phyloP scores from a whole-genome alignment of 768 basidiomycete genomes.

The Punctularia strigosozonata region DNA sequence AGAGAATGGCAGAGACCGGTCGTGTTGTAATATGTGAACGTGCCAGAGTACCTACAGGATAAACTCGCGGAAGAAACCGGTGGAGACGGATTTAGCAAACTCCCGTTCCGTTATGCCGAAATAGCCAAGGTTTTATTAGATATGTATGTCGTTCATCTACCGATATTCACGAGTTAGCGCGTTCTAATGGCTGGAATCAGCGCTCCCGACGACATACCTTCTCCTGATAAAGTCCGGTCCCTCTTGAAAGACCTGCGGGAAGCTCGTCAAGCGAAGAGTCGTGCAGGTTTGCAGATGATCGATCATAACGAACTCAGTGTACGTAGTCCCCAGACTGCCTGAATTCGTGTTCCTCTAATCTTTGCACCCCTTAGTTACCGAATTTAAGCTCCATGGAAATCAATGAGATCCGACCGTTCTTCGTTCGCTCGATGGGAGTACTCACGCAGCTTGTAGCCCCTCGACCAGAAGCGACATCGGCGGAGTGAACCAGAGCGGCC shows the following conservation, averaged over 20 bases:
- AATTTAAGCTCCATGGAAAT: slow-evolving; percentile 87
- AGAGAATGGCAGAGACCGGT: neutral
- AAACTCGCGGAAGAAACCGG: slow-evolving; percentile 65
- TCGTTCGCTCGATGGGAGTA: slow-evolving; percentile 69
- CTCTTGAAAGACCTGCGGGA: slow-evolving; percentile 93
- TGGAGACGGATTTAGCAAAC: slow-evolving; percentile 56
- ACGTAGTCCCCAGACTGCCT: slow-evolving; percentile 14
- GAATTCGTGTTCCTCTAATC: neutral
- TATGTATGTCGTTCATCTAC: slow-evolving; percentile 44
- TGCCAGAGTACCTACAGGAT: slow-evolving; percentile 75
- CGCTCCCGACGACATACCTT: slow-evolving; percentile 81
- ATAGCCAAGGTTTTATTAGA: slow-evolving; percentile 89
- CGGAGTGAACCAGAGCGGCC: too few relatives aligned
- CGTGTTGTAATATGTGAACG: neutral
- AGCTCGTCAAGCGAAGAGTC: slow-evolving; percentile 87
- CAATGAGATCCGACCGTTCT: slow-evolving; percentile 88
- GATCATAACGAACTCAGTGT: slow-evolving; percentile 78
- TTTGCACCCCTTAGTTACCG: slow-evolving; percentile 41
- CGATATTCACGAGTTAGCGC: neutral
- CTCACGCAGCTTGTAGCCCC: slow-evolving; percentile 48
- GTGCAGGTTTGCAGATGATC: slow-evolving; percentile 70
- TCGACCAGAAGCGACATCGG: too few relatives aligned
- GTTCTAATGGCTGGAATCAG: slow-evolving; percentile 26
- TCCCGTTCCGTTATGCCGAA: slow-evolving; percentile 87
- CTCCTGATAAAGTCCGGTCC: slow-evolving; percentile 73